Base-by-base conservation (phyloP, 2,329 filamentous ascomycete genomes). In the Xylariaceae sp. region DNA sequence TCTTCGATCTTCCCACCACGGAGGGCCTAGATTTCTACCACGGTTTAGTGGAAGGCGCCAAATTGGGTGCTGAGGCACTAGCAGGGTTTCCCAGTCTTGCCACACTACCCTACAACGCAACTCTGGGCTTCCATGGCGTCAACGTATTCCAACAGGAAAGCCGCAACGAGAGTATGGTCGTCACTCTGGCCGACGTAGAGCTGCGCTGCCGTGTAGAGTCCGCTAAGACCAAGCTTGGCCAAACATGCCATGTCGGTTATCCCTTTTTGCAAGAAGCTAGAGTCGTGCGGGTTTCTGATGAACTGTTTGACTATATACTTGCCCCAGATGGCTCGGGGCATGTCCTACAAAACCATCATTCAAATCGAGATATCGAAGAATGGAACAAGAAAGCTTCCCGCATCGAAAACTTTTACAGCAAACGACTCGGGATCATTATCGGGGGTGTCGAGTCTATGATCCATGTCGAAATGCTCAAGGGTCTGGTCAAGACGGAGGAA, bases 121-220 rank as follows among this genome's bases (percentile, higher is more conserved):
- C 83, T 49, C 75, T 97, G 42, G 89, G 85, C 9, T 95, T 90
- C 68, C 89, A 95, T 58, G 90, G 90, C 2, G 89, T 99, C 53
- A 94, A 86, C 55, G 90, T 99, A 32, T 99, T 99, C 74, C 90
- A 96, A 65, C 85, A 92, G 60, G 94, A 97, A 59, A 96, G 91
- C 66, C 86, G 90, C 44, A 97, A 97, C 64, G 91, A 96, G 68
- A 99, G 92, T 68, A 91, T 97, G 83, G 82, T 97, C 19, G 80
- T 97, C 49, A 96, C 89, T 2, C 75, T 99, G 44, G 77, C 85
- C 31, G 86, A 89, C 35, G 82, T 88, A 0, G 89, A 91, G 55
- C 71, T 74, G 50, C 83, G 86, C 33, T 84, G 86, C 42, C 87
- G 81, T 56, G 76, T 85, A 18, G 83, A 88, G 58, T 73, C 81